Evolutionary conservation across 148 eudicot species (phyloP), one percentile per base, ranked within the genome.

Genomic region (Rhododendron henanense): DNA sequence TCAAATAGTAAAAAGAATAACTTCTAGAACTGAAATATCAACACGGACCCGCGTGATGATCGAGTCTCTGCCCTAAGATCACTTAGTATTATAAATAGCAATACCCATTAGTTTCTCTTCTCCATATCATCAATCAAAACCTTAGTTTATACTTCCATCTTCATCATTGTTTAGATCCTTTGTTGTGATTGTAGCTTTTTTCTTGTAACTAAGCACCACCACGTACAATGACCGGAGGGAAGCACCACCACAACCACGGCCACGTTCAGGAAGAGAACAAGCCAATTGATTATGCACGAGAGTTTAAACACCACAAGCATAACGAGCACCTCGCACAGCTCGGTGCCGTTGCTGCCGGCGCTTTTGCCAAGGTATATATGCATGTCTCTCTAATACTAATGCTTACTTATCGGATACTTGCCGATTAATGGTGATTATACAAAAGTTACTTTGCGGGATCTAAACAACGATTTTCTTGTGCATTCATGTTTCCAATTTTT

Each of bases 271-370:
- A 87, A 21, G 85, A 71, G 1, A 71, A 45, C 51, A 33, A 77
- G 81, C 85, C 82, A 3, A 33, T 11, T 35, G 84, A 87, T 4
- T 84, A 78, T 51, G 84, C 87, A 83, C 83, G 87, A 86, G 92
- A 90, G 85, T 47, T 41, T 74, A 92, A 90, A 83, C 89, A 90
- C 76, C 92, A 92, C 87, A 92, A 89, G 77, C 76, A 80, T 75
- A 84, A 61, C 3, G 85, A 86, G 50, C 84, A 86, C 15, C 78
- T 90, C 9, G 90, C 92, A 75, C 81, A 82, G 85, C 87, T 87
- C 48, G 87, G 92, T 10, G 85, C 91, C 23, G 14, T 87, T 11
- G 90, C 90, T 73, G 94, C 92, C n/a, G 94, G 88, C 67, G 91
- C 89, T 51, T 92, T 79, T 83, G 94, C 94, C 67, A 73, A 88